Conservation (phyloP, 805 yeast species). For the Ogataea henricii region DNA sequence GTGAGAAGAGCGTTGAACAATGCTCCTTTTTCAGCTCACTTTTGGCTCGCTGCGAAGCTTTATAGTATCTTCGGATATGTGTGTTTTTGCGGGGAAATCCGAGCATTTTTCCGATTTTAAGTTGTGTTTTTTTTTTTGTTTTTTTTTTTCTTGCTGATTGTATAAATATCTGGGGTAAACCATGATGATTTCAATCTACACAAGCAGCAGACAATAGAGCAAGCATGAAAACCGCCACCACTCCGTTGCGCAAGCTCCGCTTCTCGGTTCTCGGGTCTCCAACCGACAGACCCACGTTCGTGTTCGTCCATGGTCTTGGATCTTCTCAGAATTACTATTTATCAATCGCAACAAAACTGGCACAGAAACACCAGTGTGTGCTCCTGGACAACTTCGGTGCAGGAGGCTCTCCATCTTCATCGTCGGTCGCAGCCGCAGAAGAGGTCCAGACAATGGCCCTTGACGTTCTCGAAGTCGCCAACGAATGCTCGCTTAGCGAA, state of each 20-base stretch:
- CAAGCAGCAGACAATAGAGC: no score
- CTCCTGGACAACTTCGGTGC: conserved; percentile 20
- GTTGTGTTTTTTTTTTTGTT: no score
- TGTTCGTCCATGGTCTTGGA: conserved; percentile 21
- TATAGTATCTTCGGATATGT: conserved; percentile 6
- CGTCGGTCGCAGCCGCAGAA: not conserved
- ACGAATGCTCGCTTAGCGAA: conserved; percentile 10
- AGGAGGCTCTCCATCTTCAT: conserved; percentile 6
- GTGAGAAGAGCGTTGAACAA: not conserved
- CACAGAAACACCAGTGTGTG: conserved; percentile 12
- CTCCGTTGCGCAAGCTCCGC: not conserved
- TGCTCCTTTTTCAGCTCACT: no score
- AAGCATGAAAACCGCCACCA: conserved; percentile 8
- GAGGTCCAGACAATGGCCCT: conserved; percentile 13
- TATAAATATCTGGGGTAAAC: conserved; percentile 4
- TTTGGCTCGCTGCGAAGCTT: no score
- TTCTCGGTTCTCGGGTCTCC: not conserved
- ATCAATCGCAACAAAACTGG: conserved; percentile 10
- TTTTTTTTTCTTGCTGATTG: no score
- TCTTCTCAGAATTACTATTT: conserved; percentile 21
- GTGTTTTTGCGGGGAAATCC: conserved; percentile 2
- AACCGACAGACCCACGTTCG: conserved; percentile 9
- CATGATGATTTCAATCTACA: not conserved
- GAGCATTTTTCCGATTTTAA: conserved; percentile 1
- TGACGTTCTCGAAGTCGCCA: conserved; percentile 17